phyloP scores from a whole-genome alignment of 129 eudicot genomes.

The Rutidosis leptorrhynchoides region DNA sequence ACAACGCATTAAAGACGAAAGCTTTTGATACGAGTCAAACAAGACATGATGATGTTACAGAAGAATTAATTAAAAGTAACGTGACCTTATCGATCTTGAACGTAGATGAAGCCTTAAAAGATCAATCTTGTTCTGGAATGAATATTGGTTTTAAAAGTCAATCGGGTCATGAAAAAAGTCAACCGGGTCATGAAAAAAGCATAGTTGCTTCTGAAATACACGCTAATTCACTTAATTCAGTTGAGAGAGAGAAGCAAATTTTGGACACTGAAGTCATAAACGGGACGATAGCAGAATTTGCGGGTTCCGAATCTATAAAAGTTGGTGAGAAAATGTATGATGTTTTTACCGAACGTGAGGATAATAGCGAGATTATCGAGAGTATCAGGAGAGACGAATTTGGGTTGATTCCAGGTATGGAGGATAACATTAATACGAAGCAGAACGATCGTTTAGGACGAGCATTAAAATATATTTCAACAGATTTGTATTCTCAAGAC shows the following conservation, averaged over 20 bases:
- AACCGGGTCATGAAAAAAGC: constrained; percentile 22
- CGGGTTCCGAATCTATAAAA: constrained; percentile 47
- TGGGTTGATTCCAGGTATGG: constrained; percentile 62
- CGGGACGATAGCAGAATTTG: constrained; percentile 55
- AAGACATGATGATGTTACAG: constrained; percentile 10
- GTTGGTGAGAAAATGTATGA: constrained; percentile 46
- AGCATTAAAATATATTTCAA: constrained; percentile 85
- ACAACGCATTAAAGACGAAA: constrained; percentile 23
- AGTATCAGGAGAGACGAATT: constrained; percentile 81
- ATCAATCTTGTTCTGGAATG: background rate
- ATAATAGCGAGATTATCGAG: constrained; percentile 38
- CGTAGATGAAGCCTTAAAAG: background rate
- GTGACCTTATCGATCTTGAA: background rate
- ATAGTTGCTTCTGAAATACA: constrained; percentile 11
- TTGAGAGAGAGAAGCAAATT: constrained; percentile 28
- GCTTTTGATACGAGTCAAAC: constrained; percentile 9
- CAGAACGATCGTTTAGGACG: constrained; percentile 91
- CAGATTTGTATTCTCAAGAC: constrained; percentile 87
- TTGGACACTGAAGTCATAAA: constrained; percentile 40
- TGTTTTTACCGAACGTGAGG: constrained; percentile 41
- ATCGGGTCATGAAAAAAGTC: constrained; percentile 20
- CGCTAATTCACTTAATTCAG: constrained; percentile 8
- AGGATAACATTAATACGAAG: constrained; percentile 60
- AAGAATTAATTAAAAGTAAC: constrained; percentile 5
- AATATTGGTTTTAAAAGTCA: too few relatives aligned